phyloP scores from a whole-genome alignment of 176 grass and related monocot species.

The Poa pratensis region DNA sequence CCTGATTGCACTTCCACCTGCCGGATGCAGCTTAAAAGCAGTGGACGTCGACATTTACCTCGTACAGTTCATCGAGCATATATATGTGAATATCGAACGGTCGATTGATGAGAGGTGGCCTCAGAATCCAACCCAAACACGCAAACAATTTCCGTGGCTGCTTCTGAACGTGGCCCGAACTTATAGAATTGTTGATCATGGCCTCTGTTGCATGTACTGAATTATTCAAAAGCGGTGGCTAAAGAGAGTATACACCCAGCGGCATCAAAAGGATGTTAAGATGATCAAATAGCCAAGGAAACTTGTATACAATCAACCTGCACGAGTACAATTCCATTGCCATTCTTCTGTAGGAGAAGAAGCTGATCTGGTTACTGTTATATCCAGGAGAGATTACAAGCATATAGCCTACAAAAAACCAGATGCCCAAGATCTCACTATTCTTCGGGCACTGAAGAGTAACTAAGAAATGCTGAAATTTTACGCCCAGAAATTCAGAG shows the following conservation, averaged over 20 bases:
- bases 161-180: too few relatives aligned
- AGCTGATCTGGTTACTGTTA: background rate
- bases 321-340: background rate
- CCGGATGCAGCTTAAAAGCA: too few relatives aligned
- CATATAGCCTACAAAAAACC: background rate
- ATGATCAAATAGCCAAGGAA: background rate
- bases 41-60: too few relatives aligned
- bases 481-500: background rate
- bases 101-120: too few relatives aligned
- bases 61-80: too few relatives aligned
- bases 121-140: too few relatives aligned
- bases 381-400: slow-evolving; percentile 23
- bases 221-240: background rate
- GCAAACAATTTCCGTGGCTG: too few relatives aligned
- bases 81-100: too few relatives aligned
- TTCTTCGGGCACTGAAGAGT: background rate
- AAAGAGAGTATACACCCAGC: background rate
- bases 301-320: background rate
- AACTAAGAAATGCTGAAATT: background rate
- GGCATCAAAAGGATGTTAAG: background rate
- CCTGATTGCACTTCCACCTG: too few relatives aligned
- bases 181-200: too few relatives aligned
- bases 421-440: background rate
- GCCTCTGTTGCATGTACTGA: background rate
- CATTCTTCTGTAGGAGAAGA: background rate